Evolutionary conservation across 192 early-diverging fungal genomes (phyloP), one percentile per base, ranked within the genome.

Genomic region (Allomyces macrogynus): DNA sequence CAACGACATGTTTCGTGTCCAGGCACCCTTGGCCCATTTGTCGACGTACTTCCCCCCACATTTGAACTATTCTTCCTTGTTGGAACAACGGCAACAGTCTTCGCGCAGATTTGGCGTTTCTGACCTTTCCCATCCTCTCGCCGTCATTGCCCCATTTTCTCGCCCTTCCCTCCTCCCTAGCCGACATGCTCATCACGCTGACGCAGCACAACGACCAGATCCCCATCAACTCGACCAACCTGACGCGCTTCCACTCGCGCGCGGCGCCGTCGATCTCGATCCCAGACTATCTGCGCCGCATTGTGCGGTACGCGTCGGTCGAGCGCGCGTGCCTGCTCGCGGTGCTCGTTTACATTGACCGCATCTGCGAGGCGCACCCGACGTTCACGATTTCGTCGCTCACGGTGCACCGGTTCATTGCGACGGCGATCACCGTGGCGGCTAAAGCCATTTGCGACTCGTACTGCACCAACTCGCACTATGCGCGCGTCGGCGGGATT

Each of bases 201-300:
- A 81, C 83, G 1, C 63, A 76, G 22, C 79, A 86, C 71, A 88
- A 88, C 69, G 86, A 88, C 68, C 77, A 78, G 60, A 81, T 88
- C 23, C 75, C 76, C 16, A 67, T 80, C 16, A 79, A 81, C 0
- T 62, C 67, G 7, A 63, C 72, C 62, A 80, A 85, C 61, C 78
- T 95, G 23, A 95, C 95, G 0, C 86, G 93, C 43, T 99, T 99
- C 69, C 95, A 99, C 69, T 93, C 91, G 23, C 84, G 95, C 60
- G 89, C 89, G 10, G 80, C 89, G 25, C 93, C 95, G 23, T 76
- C 78, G 65, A 97, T 99, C 64, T 80, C 83, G 23, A 80, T 99
- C 10, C 66, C 68, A 66, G 96, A 97, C 64, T 99, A 99, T 70
- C 73, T 99, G 66, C 74, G 81, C 40, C 85, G 96, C 26, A 89